Evolutionary conservation across 2,329 filamentous ascomycete genomes (phyloP).

Genomic region (Botrytis paeoniae): DNA sequence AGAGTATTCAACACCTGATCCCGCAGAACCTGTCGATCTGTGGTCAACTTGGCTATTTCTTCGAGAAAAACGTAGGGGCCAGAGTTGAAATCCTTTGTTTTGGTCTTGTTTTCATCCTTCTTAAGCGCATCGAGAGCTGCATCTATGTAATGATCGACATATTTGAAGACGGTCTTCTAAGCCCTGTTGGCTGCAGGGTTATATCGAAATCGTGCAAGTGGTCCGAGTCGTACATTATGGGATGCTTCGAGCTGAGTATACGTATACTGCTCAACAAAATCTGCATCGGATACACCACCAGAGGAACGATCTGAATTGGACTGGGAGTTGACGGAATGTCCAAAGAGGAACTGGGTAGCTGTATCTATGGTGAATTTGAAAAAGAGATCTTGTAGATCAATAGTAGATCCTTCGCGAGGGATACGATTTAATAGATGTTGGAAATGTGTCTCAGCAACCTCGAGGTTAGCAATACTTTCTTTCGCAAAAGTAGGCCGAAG

Average conservation of each 20-base stretch:
- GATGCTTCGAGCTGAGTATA: conserved; percentile 11
- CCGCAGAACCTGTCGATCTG: conserved; percentile 41
- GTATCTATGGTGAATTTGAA: conserved; percentile 44
- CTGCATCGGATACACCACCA: not conserved
- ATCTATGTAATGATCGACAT: conserved; percentile 15
- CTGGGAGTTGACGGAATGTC: conserved; percentile 46
- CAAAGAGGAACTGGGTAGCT: conserved; percentile 47
- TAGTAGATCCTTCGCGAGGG: conserved; percentile 27
- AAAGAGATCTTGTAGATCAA: conserved; percentile 61
- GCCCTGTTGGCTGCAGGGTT: not conserved
- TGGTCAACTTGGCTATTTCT: conserved; percentile 46
- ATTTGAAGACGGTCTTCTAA: not conserved
- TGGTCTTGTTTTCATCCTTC: not conserved
- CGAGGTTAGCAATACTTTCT: conserved; percentile 59
- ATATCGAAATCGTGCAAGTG: not conserved
- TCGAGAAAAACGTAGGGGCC: conserved; percentile 44
- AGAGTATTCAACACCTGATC: conserved; percentile 39
- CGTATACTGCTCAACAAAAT: conserved; percentile 9
- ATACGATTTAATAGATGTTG: conserved; percentile 16
- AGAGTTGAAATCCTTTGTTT: not conserved
- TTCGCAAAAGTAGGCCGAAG: conserved; percentile 51
- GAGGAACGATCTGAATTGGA: conserved; percentile 3
- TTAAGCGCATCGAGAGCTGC: conserved; percentile 1
- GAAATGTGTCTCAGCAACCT: conserved; percentile 62
- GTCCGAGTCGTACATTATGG: conserved; percentile 4